These are phyloP conservation scores for Apiospora aurea DNA, from an alignment of 2,329 filamentous ascomycete genomes.

Conservation along the genomic window DNA sequence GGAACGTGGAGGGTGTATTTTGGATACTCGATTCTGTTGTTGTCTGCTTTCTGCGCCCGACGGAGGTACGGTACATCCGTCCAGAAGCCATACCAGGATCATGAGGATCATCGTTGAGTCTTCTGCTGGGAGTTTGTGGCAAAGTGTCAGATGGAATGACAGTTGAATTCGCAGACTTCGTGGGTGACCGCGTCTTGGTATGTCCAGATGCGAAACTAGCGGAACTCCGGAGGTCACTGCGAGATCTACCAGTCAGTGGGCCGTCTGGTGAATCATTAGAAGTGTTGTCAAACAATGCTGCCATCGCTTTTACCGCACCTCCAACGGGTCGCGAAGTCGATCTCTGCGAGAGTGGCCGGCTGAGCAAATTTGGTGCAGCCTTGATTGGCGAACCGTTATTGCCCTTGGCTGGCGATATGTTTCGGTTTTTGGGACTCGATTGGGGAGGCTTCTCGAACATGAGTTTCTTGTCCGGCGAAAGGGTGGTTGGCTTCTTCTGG, in stretches of 20 bases:
- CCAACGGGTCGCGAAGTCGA: constrained; percentile 37
- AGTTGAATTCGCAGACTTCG: constrained; percentile 25
- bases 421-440: constrained; percentile 6
- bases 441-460: constrained; percentile 30
- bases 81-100: background rate
- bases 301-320: constrained; percentile 56
- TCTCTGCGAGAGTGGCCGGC: constrained; percentile 30
- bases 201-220: constrained; percentile 37
- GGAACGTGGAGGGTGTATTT: constrained; percentile 28
- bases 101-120: background rate
- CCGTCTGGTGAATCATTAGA: constrained; percentile 36
- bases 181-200: constrained; percentile 32
- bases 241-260: constrained; percentile 28
- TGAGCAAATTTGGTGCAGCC: constrained; percentile 21
- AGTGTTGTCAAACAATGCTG: constrained; percentile 57
- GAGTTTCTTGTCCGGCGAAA: constrained; percentile 30
- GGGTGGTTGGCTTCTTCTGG: constrained; percentile 28
- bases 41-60: background rate
- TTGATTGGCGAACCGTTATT: constrained; percentile 26
- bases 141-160: constrained; percentile 23
- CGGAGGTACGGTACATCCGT: background rate
- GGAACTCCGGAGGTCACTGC: constrained; percentile 30
- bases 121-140: constrained; percentile 22
- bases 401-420: constrained; percentile 24
- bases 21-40: background rate